Evolutionary conservation across 225 moss, liverwort and hornwort species (phyloP), one percentile per base, ranked within the genome.

Genomic region (Lunularia cruciata): DNA sequence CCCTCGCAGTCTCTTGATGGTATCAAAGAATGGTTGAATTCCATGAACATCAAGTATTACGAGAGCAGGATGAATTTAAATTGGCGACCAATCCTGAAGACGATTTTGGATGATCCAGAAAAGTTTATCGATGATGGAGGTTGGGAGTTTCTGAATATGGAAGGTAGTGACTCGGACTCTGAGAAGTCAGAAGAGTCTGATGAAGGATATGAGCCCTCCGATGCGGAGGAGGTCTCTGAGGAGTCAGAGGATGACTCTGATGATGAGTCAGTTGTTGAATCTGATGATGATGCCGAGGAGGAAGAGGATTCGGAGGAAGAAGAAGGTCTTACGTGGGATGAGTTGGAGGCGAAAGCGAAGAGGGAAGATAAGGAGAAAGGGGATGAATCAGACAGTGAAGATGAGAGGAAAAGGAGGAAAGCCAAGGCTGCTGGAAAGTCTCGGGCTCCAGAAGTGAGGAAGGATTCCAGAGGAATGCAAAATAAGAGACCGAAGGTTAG

Each of bases 21-120:
- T 19, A 98, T 98, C 76, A 98, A 98, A 80, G 98, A 98, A 39
- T 98, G 98, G 98, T 80, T 98, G 77, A 98, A 98, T 75, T 98
- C 98, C 54, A 98, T 98, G 98, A 98, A 98, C 76, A 92, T 98
- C 65, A 98, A 98, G 86, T 98, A 98, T 65, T 98, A 98, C 60
- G 98, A 98, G 85, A 92, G 90, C 63, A 85, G 98, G 68, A 89
- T 98, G 96, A 96, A 98, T 66, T 59, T 98, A 87, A 98, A 98
- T 74, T 98, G 96, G 96, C 87, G 96, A 1, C 96, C 96, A 27
- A 98, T 98, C 30, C 43, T 98, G 77, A 98, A 98, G 81, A 98
- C 96, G 0, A 98, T 98, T 31, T 65, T 98, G 77, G 96, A 98
- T 83, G 98, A 98, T 6, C 98, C 98, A 14, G 93, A 91, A 40